Evolutionary conservation across 1,139 yeast genomes (phyloP), one percentile per base, ranked within the genome.

Genomic region (Magnusiomyces suaveolens): DNA sequence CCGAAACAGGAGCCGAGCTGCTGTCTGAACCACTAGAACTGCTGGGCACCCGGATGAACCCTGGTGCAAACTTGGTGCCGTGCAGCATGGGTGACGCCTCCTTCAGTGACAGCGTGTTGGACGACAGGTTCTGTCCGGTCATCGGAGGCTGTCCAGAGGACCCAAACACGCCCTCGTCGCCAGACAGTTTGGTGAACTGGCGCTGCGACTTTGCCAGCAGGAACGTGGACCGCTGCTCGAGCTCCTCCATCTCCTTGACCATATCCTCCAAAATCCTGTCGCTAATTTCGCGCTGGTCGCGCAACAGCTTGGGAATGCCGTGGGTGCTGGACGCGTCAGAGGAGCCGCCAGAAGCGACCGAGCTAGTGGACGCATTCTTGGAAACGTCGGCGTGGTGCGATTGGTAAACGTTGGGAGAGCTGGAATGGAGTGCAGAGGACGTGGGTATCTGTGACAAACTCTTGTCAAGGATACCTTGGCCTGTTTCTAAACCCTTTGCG

Each of bases 191-290:
- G 16, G 33, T 46, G 18, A 50, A 29, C 43, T 50, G 52, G 18
- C 52, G 48, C 18, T 46, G 52, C 2, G 49, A 50, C 44, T 44
- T 50, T 14, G 48, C 58, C 6, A 63, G 59, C 1, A 64, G 56
- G 51, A 61, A 58, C 1, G 60, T 63, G 3, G 67, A 62, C 29
- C 63, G 59, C 25, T 56, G 57, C 52, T 64, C 66, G 41, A 65
- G 56, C 48, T 63, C 64, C 24, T 63, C 64, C 53, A 65, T 56
- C 47, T 64, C 68, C 16, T 57, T 59, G 51, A 64, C 63, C 66
- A 65, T 65, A 44, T 64, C 62, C 32, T 59, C 58, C 43, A 65
- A 56, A 43, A 65, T 61, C 53, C 57, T 54, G 29, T 65, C 66
- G 23, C 65, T 60, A 56, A 57, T 52, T 10, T 52, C 48, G 36